phyloP scores from a whole-genome alignment of 148 eudicot genomes.

The Talinum fruticosum region DNA sequence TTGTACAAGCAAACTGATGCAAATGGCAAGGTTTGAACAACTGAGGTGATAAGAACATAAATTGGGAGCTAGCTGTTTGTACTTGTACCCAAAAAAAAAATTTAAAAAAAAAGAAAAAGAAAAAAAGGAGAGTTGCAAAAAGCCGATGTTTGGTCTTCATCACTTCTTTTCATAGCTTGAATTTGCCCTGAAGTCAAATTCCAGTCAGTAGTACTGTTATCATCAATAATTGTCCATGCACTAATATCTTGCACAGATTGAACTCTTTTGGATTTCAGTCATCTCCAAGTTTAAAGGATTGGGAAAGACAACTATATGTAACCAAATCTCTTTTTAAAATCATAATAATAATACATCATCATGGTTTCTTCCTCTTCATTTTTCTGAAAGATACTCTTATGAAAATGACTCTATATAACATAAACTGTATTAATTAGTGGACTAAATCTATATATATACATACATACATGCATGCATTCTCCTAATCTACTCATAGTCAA shows the following conservation, averaged over 20 bases:
- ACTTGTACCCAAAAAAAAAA: too few species aligned
- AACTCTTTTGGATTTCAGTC: background rate
- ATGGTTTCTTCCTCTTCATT: too few species aligned
- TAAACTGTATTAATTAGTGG: too few species aligned
- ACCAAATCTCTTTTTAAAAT: too few species aligned
- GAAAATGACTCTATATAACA: too few species aligned
- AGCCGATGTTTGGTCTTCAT: background rate
- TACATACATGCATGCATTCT: background rate
- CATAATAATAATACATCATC: too few species aligned
- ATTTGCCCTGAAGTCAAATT: background rate
- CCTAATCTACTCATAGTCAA: background rate
- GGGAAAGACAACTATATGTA: background rate
- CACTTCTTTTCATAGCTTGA: background rate
- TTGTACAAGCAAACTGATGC: too few species aligned
- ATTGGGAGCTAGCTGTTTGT: background rate
- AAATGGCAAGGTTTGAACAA: too few species aligned
- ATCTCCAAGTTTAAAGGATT: background rate
- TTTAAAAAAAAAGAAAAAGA: too few species aligned
- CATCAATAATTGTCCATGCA: background rate
- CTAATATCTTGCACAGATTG: background rate
- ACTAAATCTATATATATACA: background rate
- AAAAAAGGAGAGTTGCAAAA: background rate
- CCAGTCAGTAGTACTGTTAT: background rate
- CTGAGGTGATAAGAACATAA: background rate
- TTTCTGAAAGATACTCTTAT: too few species aligned